Conservation (phyloP, 257 asterid species). For the Solanum appendiculatum region DNA sequence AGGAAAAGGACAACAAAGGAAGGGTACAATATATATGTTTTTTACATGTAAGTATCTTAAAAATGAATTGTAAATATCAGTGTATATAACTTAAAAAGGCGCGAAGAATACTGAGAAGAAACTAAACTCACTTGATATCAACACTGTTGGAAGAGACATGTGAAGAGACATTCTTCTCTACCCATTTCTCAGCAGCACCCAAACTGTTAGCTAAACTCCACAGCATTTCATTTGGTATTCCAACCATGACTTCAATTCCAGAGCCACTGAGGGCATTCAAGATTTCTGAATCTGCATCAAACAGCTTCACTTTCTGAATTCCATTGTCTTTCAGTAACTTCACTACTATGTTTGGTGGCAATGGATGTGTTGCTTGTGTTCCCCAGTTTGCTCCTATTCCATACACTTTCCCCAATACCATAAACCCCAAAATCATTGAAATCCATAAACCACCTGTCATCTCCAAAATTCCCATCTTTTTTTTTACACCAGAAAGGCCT, state of each 20-base stretch:
- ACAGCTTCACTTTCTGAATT: conserved; percentile 71
- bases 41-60: neutral
- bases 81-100: neutral
- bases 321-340: conserved; percentile 76
- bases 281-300: conserved; percentile 64
- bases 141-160: conserved; percentile 61
- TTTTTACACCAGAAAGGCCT: neutral
- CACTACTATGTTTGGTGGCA: conserved; percentile 52
- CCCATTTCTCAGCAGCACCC: conserved; percentile 88
- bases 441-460: conserved; percentile 11
- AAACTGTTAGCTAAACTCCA: conserved; percentile 43
- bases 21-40: too few species aligned
- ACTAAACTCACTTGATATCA: conserved; percentile 54
- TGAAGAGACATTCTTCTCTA: conserved; percentile 62
- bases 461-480: conserved; percentile 24
- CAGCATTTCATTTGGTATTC: conserved; percentile 88
- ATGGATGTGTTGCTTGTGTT: conserved; percentile 68
- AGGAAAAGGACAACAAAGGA: too few species aligned
- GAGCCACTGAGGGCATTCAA: conserved; percentile 67
- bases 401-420: conserved; percentile 23
- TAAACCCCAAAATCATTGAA: conserved; percentile 6
- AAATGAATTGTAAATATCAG: neutral
- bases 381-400: conserved; percentile 97
- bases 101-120: neutral
- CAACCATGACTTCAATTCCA: conserved; percentile 89